Evolutionary conservation across 176 grass and related monocot species (phyloP).

Genomic region (Carex cristatella): DNA sequence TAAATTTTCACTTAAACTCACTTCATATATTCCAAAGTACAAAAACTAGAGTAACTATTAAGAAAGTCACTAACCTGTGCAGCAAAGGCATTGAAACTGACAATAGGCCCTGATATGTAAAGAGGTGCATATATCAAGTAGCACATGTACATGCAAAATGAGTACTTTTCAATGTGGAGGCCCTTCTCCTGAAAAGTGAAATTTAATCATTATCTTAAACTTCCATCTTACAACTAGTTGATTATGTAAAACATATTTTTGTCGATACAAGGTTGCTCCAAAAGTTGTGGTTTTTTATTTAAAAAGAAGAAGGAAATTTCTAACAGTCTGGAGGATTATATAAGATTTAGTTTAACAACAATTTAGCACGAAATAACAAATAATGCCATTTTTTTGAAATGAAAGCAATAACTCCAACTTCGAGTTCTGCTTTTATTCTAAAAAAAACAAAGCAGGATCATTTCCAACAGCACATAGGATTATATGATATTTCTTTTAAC

Average conservation of each 20-base stretch:
- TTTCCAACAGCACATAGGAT: not conserved
- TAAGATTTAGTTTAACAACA: not conserved
- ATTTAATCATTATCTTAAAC: not conserved
- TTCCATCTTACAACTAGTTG: not conserved
- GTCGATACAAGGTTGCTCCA: not conserved
- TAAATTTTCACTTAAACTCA: not conserved
- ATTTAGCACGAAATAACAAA: not conserved
- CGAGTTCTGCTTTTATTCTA: not conserved
- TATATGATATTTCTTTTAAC: not conserved
- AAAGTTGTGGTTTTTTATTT: not conserved
- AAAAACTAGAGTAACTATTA: not conserved
- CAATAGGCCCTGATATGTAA: conserved; percentile 90
- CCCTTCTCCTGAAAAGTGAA: conserved; percentile 55
- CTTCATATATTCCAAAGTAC: not conserved
- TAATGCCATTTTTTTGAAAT: not conserved
- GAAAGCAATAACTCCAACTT: not conserved
- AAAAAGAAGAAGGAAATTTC: not conserved
- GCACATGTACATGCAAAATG: conserved; percentile 74
- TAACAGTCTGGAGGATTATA: not conserved
- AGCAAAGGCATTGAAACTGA: conserved; percentile 92
- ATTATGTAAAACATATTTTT: conserved; percentile 5
- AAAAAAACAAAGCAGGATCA: not conserved
- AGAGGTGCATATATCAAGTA: conserved; percentile 92
- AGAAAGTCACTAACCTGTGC: conserved; percentile 51
- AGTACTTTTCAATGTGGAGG: conserved; percentile 58